Evolutionary conservation across 352 stramenopile species (phyloP), one percentile per base, ranked within the genome.

Genomic region (Globisporangium viniferum): DNA sequence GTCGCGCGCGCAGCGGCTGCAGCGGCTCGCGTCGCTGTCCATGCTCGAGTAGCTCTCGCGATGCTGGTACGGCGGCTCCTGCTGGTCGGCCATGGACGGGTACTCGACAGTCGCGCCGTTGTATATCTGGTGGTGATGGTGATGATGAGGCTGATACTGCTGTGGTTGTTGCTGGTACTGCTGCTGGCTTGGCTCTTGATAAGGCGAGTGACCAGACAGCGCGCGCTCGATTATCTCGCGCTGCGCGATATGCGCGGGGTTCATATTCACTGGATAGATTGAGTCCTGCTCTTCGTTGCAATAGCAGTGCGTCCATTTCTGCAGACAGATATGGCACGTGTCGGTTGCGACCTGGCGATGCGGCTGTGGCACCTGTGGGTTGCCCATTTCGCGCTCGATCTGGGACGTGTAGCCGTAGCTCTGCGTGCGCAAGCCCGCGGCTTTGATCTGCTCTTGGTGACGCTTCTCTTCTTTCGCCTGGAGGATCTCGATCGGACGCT

Each of bases 291-390:
- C 84, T 57, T 86, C 89, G 66, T 92, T 92, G 77, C 88, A 95
- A 67, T 93, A 93, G 70, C 88, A 95, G 67, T 94, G 75, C n/a
- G 84, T 93, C 88, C 88, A 95, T 69, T 93, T 93, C 59, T 93
- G 83, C 55, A 91, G 59, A 64, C 88, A 95, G 44, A 78, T 74
- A 69, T 87, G 81, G 62, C 88, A 95, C 31, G 84, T 92, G 66
- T 95, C 83, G 0, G 84, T 78, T 22, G 76, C 82, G 3, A 95
- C 79, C 35, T 89, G 77, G 8, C 66, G 75, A 8, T 86, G 77
- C 1, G 73, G 63, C 67, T 78, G 68, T 10, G 68, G 73, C 24
- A 73, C 61, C 48, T 80, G 67, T 7, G 64, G 62, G 35, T 68
- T 74, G 33, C 78, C 74, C 51, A 73, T 77, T 35, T 82, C 65